These are phyloP conservation scores for Ceratocystiopsis sp. DNA, from an alignment of 2,329 filamentous ascomycete genomes.

Conservation along the genomic window DNA sequence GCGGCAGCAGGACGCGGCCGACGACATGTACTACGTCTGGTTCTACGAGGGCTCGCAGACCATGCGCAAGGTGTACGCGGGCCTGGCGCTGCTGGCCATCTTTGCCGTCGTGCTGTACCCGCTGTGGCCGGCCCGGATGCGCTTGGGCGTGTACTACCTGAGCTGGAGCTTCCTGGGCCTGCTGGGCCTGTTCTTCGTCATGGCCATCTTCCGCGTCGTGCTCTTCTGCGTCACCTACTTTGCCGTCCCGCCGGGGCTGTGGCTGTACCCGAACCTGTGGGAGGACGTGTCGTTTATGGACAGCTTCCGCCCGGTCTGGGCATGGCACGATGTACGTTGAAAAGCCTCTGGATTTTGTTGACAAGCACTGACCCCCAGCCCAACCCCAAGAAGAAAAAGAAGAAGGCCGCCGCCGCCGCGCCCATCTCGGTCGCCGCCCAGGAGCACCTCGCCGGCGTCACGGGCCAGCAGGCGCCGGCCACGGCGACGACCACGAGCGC, in stretches of 20 bases:
- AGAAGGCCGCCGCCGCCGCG: slow-evolving; percentile 20
- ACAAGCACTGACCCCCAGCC: slow-evolving; percentile 10
- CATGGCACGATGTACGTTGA: slow-evolving; percentile 90
- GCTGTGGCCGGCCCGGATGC: slow-evolving; percentile 80
- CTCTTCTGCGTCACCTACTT: slow-evolving; percentile 91
- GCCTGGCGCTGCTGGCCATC: slow-evolving; percentile 63
- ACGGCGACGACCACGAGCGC: slow-evolving; percentile 40
- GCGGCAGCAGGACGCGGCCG: slow-evolving; percentile 77
- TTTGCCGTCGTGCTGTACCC: slow-evolving; percentile 89
- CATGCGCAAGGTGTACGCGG: slow-evolving; percentile 85
- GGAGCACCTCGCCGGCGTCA: slow-evolving; percentile 31
- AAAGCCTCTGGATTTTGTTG: no score
- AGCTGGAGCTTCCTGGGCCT: slow-evolving; percentile 85
- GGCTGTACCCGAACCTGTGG: slow-evolving; percentile 95
- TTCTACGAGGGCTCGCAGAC: slow-evolving; percentile 87
- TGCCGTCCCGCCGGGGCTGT: slow-evolving; percentile 67
- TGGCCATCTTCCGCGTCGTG: slow-evolving; percentile 94
- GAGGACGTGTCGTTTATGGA: slow-evolving; percentile 98
- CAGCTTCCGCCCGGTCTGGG: slow-evolving; percentile 90
- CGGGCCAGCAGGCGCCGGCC: slow-evolving; percentile 34
- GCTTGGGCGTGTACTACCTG: slow-evolving; percentile 92
- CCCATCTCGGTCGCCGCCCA: slow-evolving; percentile 19
- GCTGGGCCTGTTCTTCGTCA: slow-evolving; percentile 85
- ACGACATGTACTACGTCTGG: slow-evolving; percentile 93
- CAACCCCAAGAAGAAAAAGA: slow-evolving; percentile 42